Evolutionary conservation across 192 early-diverging fungal genomes (phyloP), one percentile per base, ranked within the genome.

Genomic region (Linnemannia hyalina): DNA sequence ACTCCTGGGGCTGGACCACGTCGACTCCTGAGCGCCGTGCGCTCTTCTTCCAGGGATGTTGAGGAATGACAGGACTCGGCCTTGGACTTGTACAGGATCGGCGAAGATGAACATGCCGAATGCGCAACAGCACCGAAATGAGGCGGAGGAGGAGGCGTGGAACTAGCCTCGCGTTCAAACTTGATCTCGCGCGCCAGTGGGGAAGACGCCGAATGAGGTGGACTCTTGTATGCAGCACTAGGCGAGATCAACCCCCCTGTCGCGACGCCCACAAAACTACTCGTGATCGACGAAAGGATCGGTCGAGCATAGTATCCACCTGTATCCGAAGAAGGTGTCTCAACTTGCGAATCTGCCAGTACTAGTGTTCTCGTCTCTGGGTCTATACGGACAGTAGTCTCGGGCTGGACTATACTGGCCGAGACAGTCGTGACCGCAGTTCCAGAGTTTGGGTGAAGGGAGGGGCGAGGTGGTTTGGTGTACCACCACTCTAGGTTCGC

Each of bases 401-500:
- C 80, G 3, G 80, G 80, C n/a, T 81, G 80, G 2, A 75, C 68
- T 70, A 75, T 75, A 42, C 74, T 81, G 8, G 80, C 74, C 36
- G 73, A 75, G 26, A 44, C 70, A 0, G 60, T 63, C 22, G n/a
- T 72, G 32, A 26, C 72, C 6, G 78, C 72, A 36, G 78, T 75
- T 7, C 73, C 76, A 1, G 76, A n/a, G 11, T 36, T 73, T 0
- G 82, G 32, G 18, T 70, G 73, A 22, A 78, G 42, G 0, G 77
- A 72, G 8, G 74, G 60, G 41, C 73, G 77, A n/a, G 82, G 82
- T 18, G 82, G 82, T 65, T 80, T 75, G 0, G 82, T 85, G 44
- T 85, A 85, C 82, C 82, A 85, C 82, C 82, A 85, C 29, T 85
- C 82, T 20, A 76, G 22, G 11, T 73, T n/a, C 0, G 82, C 49